These are phyloP conservation scores for Borovskyia barvae DNA, from an alignment of 208 protist species.

Conservation along the genomic window DNA sequence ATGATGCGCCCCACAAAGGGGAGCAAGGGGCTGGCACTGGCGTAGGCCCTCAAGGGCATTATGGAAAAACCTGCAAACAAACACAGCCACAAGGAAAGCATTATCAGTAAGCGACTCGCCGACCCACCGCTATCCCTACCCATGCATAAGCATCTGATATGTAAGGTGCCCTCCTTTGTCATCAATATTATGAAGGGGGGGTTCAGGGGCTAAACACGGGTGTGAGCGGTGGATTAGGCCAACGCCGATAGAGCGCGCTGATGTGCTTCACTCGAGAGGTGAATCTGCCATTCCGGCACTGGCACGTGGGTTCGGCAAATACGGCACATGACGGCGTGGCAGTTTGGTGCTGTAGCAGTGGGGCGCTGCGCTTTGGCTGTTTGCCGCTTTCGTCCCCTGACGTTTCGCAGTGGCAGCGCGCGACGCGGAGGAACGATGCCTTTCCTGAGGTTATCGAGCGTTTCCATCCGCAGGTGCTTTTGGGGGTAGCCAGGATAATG, in stretches of 20 bases:
- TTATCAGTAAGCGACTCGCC: too few species aligned
- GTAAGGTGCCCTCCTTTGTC: too few species aligned
- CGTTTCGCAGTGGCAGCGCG: constrained; percentile 13
- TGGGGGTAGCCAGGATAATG: constrained; percentile 73
- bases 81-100: too few species aligned
- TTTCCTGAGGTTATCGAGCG: constrained; percentile 39
- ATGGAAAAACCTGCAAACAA: too few species aligned
- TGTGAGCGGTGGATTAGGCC: not conserved
- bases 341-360: constrained; percentile 17
- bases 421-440: constrained; percentile 60
- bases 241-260: constrained; percentile 5
- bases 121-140: too few species aligned
- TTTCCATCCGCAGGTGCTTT: constrained; percentile 80
- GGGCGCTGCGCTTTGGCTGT: not conserved
- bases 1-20: too few species aligned
- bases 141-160: too few species aligned
- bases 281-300: constrained; percentile 39
- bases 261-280: constrained; percentile 42
- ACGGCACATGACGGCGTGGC: constrained; percentile 63
- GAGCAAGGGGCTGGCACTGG: too few species aligned
- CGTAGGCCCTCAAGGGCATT: too few species aligned
- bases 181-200: too few species aligned
- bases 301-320: constrained; percentile 57
- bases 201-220: not conserved
- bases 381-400: not conserved